Base-by-base conservation (phyloP, 129 eudicot species). In the Daucus carota region DNA sequence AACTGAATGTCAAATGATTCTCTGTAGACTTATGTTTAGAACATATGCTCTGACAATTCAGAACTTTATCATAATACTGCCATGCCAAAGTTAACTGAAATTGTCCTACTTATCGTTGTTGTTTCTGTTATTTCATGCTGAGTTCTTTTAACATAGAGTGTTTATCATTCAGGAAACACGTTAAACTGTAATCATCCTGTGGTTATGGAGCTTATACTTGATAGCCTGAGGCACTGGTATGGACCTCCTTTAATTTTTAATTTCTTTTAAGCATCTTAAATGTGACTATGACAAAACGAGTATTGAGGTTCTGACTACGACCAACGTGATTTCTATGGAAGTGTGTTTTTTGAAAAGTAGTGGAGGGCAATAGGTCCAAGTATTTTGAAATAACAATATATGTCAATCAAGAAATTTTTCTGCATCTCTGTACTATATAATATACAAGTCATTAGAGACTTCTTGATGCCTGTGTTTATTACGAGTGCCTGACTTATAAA, bases 141-240 rank as follows among this genome's bases (percentile, higher is more conserved):
- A 40, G 40, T 80, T 69, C 24, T 52, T 74, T 80, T 16, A 60
- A n/a, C 45, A 60, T 59, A 50, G 12, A 38, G 17, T 82, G 73
- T n/a, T 79, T 45, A 18, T 36, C 79, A 72, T 81, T 78, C 85
- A 95, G 99, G 99, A 46, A 95, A 95, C 74, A 95, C 99, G 41
- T 85, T 95, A 73, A 95, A 95, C 79, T 95, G 99, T 78, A 95
- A 95, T 83, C 97, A 91, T 78, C 99, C 99, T 82, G 91, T 92
- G 79, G 99, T 95, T 83, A 91, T 95, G 99, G 99, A 95, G 75
- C 90, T 95, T 75, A 80, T 95, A 78, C 96, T 95, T 79, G 96
- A 95, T 82, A 95, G 99, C 94, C 84, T 95, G 81, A 91, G 99
- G 85, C 94, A 95, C 85, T 95, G 99, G 99, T 95, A 88, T 41